Percentiles rank a stretch among this genome's conserved stretches.
These are phyloP conservation scores for Sporormia fimetaria DNA, from an alignment of 495 filamentous ascomycete genomes.

Conservation along the genomic window DNA sequence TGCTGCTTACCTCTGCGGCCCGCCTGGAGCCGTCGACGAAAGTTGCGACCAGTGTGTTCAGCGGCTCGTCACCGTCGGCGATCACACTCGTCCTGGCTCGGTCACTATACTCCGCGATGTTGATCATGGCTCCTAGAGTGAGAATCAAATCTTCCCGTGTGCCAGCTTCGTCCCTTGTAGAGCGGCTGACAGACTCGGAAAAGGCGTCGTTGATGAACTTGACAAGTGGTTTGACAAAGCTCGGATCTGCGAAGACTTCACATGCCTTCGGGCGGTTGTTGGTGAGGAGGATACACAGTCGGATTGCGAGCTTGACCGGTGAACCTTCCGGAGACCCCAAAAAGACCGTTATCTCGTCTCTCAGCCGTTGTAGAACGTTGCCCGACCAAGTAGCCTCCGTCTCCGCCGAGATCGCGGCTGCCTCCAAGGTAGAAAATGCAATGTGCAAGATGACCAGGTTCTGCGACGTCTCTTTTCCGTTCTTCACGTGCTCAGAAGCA, in stretches of 20 bases:
- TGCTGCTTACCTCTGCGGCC: conserved; percentile 38
- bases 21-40: conserved; percentile 44
- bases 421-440: conserved; percentile 55
- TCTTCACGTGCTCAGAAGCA: conserved; percentile 7
- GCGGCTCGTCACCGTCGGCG: conserved; percentile 15
- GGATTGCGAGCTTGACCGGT: conserved; percentile 35
- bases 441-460: conserved; percentile 28
- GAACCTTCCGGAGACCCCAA: conserved; percentile 15
- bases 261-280: conserved; percentile 66
- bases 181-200: too few relatives aligned
- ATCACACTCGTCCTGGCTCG: conserved; percentile 38
- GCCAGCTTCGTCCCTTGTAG: too few relatives aligned
- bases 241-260: conserved; percentile 48
- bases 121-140: conserved; percentile 74
- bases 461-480: not conserved
- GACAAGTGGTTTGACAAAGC: conserved; percentile 48
- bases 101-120: conserved; percentile 69
- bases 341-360: conserved; percentile 24
- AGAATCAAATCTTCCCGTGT: conserved; percentile 69
- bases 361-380: conserved; percentile 24
- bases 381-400: conserved; percentile 26
- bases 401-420: conserved; percentile 22
- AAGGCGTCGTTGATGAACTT: conserved; percentile 31
- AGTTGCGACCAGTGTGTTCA: conserved; percentile 38
- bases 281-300: conserved; percentile 75